These are phyloP conservation scores for Talaromyces amestolkiae DNA, from an alignment of 2,329 filamentous ascomycete species.

Conservation along the genomic window DNA sequence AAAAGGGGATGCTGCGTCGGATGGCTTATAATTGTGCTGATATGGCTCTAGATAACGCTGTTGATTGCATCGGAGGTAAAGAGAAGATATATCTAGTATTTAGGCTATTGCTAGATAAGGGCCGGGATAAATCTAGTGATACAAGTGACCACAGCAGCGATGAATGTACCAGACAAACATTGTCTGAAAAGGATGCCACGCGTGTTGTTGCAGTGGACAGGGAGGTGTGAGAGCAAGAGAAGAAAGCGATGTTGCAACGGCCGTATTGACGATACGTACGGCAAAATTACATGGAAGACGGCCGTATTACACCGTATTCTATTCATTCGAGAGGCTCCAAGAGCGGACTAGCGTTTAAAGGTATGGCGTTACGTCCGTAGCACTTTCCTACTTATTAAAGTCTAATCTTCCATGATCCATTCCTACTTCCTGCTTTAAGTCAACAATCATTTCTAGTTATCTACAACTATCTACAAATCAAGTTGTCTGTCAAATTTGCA, in stretches of 20 bases:
- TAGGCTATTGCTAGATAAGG: background rate
- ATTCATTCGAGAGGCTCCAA: background rate
- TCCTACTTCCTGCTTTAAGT: background rate
- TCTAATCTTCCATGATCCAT: background rate
- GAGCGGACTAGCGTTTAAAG: background rate
- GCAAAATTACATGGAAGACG: background rate
- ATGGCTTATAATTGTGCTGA: background rate
- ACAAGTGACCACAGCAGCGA: background rate
- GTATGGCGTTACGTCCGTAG: background rate
- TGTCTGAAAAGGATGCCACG: background rate
- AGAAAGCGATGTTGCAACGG: background rate
- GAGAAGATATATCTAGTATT: background rate
- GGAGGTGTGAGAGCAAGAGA: background rate
- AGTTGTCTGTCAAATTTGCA: background rate
- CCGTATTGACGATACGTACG: background rate
- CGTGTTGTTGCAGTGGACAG: background rate
- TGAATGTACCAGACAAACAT: background rate
- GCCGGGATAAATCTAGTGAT: background rate
- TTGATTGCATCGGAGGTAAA: background rate
- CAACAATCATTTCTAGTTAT: background rate
- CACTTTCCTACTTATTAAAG: background rate
- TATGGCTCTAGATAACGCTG: background rate
- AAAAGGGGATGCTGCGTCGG: background rate
- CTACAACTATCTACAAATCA: background rate
- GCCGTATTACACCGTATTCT: background rate